phyloP scores from a whole-genome alignment of 139 green algal genomes.

The Chlamydomonas sp. region DNA sequence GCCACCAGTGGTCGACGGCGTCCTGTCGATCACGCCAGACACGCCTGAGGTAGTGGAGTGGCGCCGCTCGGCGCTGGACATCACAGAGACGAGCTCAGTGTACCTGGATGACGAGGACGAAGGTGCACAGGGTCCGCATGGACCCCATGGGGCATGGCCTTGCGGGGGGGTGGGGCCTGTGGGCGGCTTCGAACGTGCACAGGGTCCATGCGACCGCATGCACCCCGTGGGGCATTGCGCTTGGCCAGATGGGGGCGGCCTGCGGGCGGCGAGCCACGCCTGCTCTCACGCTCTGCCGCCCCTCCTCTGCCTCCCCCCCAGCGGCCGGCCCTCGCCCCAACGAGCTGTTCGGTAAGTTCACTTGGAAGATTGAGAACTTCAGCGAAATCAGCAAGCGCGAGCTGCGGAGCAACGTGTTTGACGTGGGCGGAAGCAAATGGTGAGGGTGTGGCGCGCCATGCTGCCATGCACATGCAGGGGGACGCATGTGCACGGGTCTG shows the following conservation, averaged over 20 bases:
- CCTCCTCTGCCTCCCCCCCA: too few species aligned
- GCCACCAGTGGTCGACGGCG: constrained; percentile 62
- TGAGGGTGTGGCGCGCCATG: constrained; percentile 28
- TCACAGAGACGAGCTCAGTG: constrained; percentile 46
- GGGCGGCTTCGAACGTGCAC: too few species aligned
- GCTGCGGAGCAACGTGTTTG: constrained; percentile 85
- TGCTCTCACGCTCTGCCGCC: too few species aligned
- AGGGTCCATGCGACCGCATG: too few species aligned
- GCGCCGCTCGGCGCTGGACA: constrained; percentile 56
- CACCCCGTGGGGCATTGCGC: too few species aligned
- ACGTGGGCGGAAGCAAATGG: constrained; percentile 93
- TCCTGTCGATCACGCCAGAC: constrained; percentile 71
- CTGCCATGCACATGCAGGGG: not conserved
- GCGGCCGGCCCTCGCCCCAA: constrained; percentile 55
- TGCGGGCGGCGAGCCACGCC: too few species aligned
- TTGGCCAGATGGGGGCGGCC: too few species aligned
- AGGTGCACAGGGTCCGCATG: constrained; percentile 29
- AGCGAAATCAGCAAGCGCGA: constrained; percentile 88
- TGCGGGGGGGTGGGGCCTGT: too few species aligned
- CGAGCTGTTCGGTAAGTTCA: constrained; percentile 94
- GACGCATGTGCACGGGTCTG: too few species aligned
- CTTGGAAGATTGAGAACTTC: constrained; percentile 96
- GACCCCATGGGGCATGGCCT: too few species aligned
- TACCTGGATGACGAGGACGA: constrained; percentile 71
- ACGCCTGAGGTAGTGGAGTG: constrained; percentile 66